A percentile compares a stretch with the other conserved stretches of the same genome.
phyloP scores from a whole-genome alignment of 208 protist species.

The Wallacemonas sp. region DNA sequence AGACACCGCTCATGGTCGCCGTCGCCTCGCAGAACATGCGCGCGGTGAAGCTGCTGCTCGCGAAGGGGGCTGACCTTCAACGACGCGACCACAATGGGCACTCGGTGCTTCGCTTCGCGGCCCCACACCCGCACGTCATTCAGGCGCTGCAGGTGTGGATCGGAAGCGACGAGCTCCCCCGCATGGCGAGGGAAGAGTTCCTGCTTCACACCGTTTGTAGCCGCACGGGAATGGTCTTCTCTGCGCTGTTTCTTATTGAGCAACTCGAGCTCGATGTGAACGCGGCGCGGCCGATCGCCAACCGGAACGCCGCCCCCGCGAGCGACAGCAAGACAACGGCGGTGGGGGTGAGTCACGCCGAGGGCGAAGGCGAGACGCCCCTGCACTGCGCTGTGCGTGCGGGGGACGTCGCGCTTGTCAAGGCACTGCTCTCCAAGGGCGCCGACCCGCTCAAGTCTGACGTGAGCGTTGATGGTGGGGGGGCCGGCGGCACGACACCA shows the following conservation, averaged over 20 bases:
- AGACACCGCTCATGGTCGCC: slow-evolving; percentile 83
- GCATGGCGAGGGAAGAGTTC: slow-evolving; percentile 18
- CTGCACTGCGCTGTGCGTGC: slow-evolving; percentile 62
- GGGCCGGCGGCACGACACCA: slow-evolving; percentile 8
- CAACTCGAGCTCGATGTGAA: slow-evolving; percentile 61
- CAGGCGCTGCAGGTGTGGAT: slow-evolving; percentile 49
- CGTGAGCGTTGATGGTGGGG: slow-evolving; percentile 6
- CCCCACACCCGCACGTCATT: slow-evolving; percentile 45
- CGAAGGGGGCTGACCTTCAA: slow-evolving; percentile 45
- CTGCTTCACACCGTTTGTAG: slow-evolving; percentile 62
- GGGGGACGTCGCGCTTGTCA: slow-evolving; percentile 49
- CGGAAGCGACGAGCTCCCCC: slow-evolving; percentile 25
- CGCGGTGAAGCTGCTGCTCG: slow-evolving; percentile 45
- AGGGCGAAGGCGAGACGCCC: slow-evolving; percentile 34
- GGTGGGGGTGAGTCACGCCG: background rate
- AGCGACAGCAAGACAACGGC: background rate
- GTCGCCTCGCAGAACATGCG: slow-evolving; percentile 41
- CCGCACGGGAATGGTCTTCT: slow-evolving; percentile 26
- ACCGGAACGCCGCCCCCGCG: background rate
- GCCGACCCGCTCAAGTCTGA: slow-evolving; percentile 31
- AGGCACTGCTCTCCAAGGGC: slow-evolving; percentile 52
- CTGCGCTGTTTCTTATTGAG: slow-evolving; percentile 68
- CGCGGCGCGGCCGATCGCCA: slow-evolving; percentile 15
- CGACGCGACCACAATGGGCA: slow-evolving; percentile 35
- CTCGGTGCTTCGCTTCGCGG: slow-evolving; percentile 55